These are phyloP conservation scores for Primulina tabacum DNA, from an alignment of 257 asterid genomes.

Conservation along the genomic window DNA sequence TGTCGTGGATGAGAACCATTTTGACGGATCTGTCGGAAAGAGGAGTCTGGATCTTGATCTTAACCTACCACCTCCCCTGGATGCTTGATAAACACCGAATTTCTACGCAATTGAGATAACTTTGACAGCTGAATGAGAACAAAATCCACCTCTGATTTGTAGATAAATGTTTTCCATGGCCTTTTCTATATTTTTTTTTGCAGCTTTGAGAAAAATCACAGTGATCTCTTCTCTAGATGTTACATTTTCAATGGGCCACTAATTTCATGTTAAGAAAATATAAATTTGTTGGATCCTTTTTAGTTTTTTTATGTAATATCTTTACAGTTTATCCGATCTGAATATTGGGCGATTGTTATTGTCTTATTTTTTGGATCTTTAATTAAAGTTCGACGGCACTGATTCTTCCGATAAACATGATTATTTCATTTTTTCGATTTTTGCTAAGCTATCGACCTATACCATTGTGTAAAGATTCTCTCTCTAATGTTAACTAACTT, in stretches of 20 bases:
- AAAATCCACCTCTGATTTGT: slow-evolving; percentile 43
- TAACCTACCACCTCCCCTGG: slow-evolving; percentile 70
- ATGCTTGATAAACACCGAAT: slow-evolving; percentile 26
- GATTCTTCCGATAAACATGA: too few relatives aligned
- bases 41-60: slow-evolving; percentile 72
- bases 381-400: too few relatives aligned
- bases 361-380: too few relatives aligned
- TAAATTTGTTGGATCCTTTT: background rate
- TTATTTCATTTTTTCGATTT: too few relatives aligned
- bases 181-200: slow-evolving; percentile 24
- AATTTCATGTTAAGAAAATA: slow-evolving; percentile 12
- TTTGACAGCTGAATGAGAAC: background rate
- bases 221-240: slow-evolving; percentile 36
- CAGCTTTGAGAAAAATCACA: slow-evolving; percentile 30
- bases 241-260: slow-evolving; percentile 27
- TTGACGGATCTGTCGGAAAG: slow-evolving; percentile 37
- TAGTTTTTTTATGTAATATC: slow-evolving; percentile 18
- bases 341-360: too few relatives aligned
- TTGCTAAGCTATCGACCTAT: too few relatives aligned
- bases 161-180: slow-evolving; percentile 26
- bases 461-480: too few relatives aligned
- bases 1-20: slow-evolving; percentile 72
- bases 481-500: too few relatives aligned
- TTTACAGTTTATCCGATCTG: background rate
- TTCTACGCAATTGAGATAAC: background rate